Evolutionary conservation across 2,329 filamentous ascomycete species (phyloP).

Genomic region (Fusarium buxicola): DNA sequence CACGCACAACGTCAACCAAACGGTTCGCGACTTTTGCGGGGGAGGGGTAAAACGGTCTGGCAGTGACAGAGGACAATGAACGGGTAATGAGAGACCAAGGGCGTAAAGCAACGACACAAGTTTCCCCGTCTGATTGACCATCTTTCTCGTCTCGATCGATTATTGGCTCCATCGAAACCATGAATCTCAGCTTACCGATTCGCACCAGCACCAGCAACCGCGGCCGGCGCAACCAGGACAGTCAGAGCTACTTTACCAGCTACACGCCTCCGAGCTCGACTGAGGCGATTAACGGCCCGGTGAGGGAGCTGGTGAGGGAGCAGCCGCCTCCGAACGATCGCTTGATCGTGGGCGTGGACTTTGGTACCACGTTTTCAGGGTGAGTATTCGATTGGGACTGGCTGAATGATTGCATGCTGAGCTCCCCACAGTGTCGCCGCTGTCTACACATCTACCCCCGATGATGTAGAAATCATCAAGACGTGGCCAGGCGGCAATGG

Average conservation of each 20-base stretch:
- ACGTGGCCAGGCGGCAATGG: conserved; percentile 86
- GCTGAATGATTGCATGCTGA: conserved; percentile 1
- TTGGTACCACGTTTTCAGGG: conserved; percentile 87
- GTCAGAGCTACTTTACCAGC: conserved; percentile 67
- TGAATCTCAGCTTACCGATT: conserved; percentile 65
- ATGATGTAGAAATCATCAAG: conserved; percentile 87
- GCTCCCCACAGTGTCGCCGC: conserved; percentile 65
- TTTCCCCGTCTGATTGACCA: background rate
- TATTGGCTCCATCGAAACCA: conserved; percentile 41
- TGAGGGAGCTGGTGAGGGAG: conserved; percentile 66
- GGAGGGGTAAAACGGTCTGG: conserved; percentile 41
- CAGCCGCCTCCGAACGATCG: conserved; percentile 67
- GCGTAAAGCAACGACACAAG: conserved; percentile 6
- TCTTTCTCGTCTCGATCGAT: background rate
- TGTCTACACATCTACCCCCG: conserved; percentile 79
- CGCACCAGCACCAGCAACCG: conserved; percentile 55
- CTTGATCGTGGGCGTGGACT: conserved; percentile 82
- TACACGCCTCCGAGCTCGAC: conserved; percentile 67
- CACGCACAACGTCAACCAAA: conserved; percentile 8
- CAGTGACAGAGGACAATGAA: conserved; percentile 34
- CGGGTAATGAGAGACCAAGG: conserved; percentile 22
- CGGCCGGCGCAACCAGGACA: conserved; percentile 64
- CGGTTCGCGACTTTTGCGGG: conserved; percentile 32
- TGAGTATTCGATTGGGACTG: conserved; percentile 53
- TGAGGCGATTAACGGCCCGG: conserved; percentile 71